Base-by-base conservation (phyloP, 257 asterid species). In the Paraleonurus japonicus region DNA sequence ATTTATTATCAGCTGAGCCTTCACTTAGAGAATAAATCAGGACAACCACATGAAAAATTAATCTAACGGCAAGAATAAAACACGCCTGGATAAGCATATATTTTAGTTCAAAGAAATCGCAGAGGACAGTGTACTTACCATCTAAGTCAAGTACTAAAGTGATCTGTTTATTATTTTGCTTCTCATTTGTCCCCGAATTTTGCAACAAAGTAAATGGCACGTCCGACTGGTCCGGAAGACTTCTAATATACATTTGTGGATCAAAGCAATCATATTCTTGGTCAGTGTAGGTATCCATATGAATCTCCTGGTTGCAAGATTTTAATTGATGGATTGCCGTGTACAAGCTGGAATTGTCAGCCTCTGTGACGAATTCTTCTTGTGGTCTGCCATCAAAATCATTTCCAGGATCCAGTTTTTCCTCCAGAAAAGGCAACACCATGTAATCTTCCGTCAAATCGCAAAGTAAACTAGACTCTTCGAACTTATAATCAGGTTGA, bases 111-210 rank as follows among this genome's bases (percentile, higher is more conserved):
- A 74, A 65, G 23, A 65, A 7, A 75, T 22, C 4, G 45, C 11
- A 65, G 28, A 35, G 20, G 67, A 33, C 11, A 30, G 33, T 35
- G 48, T 26, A 76, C 89, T 82, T 80, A 90, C 98, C 98, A 80
- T 94, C 98, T 81, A 94, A 78, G 81, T 94, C 98, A 73, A 94
- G 98, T 45, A 86, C 96, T 70, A 94, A 83, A 5, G 98, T 90
- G 57, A 85, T 81, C 47, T 83, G 76, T 76, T 81, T 88, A 69
- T 72, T 55, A 64, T 74, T 79, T 80, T 72, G 81, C 65, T 82
- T 74, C 76, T 74, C 91, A 72, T 79, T 78, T 15, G 85, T 82
- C 69, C 71, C 65, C 4, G 73, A n/a, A 63, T 78, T 59, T 4
- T 95, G 78, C 80, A 65, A 79, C 71, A 73, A 59, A 47, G 75